Evolutionary conservation across 371 early-diverging fungal species (phyloP), one percentile per base, ranked within the genome.

Genomic region (Rhizopus stolonifer): DNA sequence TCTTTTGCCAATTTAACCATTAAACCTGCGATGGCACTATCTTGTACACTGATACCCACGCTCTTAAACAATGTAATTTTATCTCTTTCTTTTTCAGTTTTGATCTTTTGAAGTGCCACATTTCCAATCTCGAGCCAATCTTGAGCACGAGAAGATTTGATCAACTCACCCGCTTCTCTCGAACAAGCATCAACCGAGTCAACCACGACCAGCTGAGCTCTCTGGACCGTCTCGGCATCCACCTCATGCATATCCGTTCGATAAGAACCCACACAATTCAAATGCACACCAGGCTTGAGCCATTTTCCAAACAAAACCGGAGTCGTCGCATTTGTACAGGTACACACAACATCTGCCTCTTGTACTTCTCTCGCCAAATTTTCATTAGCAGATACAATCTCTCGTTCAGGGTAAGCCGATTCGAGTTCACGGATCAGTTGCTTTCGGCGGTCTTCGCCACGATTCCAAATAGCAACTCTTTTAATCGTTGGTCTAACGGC

Each of bases 41-140:
- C 85, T 64, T 83, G 83, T 3, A 80, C 77, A 24, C 82, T 79
- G 51, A 83, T 77, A 3, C 85, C 85, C 0, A 85, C 85, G 33
- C 83, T 82, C 58, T 85, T 85, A 49, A 83, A 85, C 3, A 85
- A 70, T 0, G 85, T 68, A 23, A 79, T 66, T 39, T 77, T 71
- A 0, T 44, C 17, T 21, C 44, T 53, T 6, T 57, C 59, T 18
- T 56, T 26, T 9, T 23, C 24, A 0, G 58, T 40, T 1, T 69
- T 46, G 18, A 58, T 33, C 0, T 62, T 17, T 4, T 56, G 23
- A 8, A 62, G 47, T 23, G 71, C 65, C 13, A 81, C 42, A 17
- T 68, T 33, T 1, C 82, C 83, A 21, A 82, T 48, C 49, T 83
- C 83, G 18, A 58, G 32, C 68, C 79, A 70, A 3, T 68, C 54